Evolutionary conservation across 768 basidiomycete species (phyloP), one percentile per base, ranked within the genome.

Genomic region (Coprinopsis marcescibilis): DNA sequence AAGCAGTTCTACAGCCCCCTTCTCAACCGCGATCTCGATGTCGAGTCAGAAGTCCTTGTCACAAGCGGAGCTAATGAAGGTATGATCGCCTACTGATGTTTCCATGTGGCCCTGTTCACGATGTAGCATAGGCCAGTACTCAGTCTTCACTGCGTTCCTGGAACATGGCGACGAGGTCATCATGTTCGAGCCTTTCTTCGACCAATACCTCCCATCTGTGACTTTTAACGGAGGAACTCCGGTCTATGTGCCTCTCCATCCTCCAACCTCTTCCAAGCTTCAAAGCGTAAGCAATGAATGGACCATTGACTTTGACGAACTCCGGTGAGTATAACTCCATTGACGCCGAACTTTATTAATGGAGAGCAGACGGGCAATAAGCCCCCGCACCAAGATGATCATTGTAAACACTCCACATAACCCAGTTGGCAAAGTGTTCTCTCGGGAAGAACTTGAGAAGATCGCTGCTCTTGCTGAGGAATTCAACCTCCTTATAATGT

Each of bases 41-140:
- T 85, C 19, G 90, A 96, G 52, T 75, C 78, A 1, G 92, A 98
- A 63, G 93, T 99, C 34, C 71, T 94, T 15, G 86, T 98, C 36
- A 93, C 94, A 2, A 95, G 94, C 55, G 96, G 96, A 26, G 95
- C 95, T 6, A 98, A 98, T 63, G 90, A 95, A 78, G 95, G 94
- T 87, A 53, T 52, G 51, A 44, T 19, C 34, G 33, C 12, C 12
- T 13, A 19, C 21, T 23, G 15, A 11, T 38, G 30, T 36, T 17
- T 12, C 41, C 25, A 41, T 34, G 34, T 41, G 45, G 56, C 43
- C 8, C 11, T 19, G 11, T 11, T n/a, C 26, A 4, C 15, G n/a
- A n/a, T n/a, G n/a, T 43, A 54, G 35, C 23, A 20, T 62, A 92
- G 94, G 95, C 20, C 88, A 92, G 74, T 98, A 95, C 64, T 81